Percentiles rank a stretch among this genome's conserved stretches.
Conservation (phyloP, 202 grass and related monocot species). For the Setaria viridis region DNA sequence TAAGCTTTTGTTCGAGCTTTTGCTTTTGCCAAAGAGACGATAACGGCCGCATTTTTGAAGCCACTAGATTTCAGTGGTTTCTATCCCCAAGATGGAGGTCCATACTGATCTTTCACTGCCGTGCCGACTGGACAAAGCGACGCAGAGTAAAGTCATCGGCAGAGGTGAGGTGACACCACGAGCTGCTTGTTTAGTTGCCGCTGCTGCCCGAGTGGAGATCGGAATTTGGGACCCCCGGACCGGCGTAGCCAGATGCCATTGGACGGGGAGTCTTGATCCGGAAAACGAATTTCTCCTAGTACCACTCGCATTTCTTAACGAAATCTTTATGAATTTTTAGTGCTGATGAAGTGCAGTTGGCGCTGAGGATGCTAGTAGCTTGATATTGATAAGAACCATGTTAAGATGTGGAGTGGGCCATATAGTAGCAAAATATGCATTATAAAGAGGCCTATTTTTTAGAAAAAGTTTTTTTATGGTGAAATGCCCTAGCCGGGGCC, state of each 20-base stretch:
- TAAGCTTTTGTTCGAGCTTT: slow-evolving; percentile 37
- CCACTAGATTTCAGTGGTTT: slow-evolving; percentile 20
- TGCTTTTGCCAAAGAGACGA: slow-evolving; percentile 36
- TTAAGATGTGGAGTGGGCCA: too few species aligned
- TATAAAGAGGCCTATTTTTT: too few species aligned
- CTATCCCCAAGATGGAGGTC: slow-evolving; percentile 1
- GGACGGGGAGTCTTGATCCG: slow-evolving; percentile 9
- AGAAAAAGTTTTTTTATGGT: too few species aligned
- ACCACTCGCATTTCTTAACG: neutral
- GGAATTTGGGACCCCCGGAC: neutral
- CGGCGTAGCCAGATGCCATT: slow-evolving; percentile 43
- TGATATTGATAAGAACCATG: too few species aligned
- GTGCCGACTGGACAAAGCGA: neutral
- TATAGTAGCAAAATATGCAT: too few species aligned
- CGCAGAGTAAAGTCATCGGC: slow-evolving; percentile 14
- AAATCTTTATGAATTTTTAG: neutral
- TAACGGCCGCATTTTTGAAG: slow-evolving; percentile 32
- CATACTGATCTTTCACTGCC: slow-evolving; percentile 15
- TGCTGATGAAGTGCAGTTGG: neutral
- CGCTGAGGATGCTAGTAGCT: neutral
- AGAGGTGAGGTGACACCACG: slow-evolving; percentile 34
- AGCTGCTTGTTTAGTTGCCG: slow-evolving; percentile 34
- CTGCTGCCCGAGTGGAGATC: slow-evolving; percentile 33
- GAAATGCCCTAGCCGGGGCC: too few species aligned
- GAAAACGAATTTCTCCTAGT: slow-evolving; percentile 10